Conservation (phyloP, 2,329 filamentous ascomycete genomes). For the Aspergillus fischeri region DNA sequence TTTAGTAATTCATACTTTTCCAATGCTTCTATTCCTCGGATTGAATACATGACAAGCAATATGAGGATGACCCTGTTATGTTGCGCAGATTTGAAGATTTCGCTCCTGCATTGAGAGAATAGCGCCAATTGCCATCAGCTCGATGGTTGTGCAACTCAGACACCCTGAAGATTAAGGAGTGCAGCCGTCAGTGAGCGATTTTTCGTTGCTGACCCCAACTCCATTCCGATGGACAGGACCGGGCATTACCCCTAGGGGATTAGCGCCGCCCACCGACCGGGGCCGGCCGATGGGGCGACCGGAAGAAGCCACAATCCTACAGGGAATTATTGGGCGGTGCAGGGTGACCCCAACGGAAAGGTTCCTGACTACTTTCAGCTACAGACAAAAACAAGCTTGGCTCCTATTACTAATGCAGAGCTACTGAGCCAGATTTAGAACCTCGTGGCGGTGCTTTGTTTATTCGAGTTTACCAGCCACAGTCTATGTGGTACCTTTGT, state of each 20-base stretch:
- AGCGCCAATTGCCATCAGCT: not conserved
- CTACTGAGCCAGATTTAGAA: not conserved
- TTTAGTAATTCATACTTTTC: not conserved
- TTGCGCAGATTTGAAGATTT: not conserved
- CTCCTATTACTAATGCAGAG: not conserved
- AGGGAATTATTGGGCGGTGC: not conserved
- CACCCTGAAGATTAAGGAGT: not conserved
- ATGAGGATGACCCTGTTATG: not conserved
- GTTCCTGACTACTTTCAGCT: not conserved
- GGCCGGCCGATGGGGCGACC: conserved; percentile 18
- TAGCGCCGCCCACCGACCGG: conserved; percentile 16
- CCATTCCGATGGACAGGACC: conserved; percentile 4
- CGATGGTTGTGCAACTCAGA: not conserved
- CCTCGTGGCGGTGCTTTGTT: not conserved
- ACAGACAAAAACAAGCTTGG: not conserved
- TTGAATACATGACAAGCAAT: not conserved
- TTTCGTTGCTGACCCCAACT: not conserved
- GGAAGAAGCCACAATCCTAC: conserved; percentile 9
- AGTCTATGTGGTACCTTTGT: not conserved
- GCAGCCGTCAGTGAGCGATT: not conserved
- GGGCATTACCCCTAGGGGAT: conserved; percentile 1
- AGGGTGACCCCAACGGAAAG: not conserved
- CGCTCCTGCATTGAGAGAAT: not conserved
- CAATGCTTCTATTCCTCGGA: not conserved
- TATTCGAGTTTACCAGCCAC: not conserved